Evolutionary conservation across 1,139 yeast genomes (phyloP), one percentile per base, ranked within the genome.

Genomic region (Pichia kudriavzevii): DNA sequence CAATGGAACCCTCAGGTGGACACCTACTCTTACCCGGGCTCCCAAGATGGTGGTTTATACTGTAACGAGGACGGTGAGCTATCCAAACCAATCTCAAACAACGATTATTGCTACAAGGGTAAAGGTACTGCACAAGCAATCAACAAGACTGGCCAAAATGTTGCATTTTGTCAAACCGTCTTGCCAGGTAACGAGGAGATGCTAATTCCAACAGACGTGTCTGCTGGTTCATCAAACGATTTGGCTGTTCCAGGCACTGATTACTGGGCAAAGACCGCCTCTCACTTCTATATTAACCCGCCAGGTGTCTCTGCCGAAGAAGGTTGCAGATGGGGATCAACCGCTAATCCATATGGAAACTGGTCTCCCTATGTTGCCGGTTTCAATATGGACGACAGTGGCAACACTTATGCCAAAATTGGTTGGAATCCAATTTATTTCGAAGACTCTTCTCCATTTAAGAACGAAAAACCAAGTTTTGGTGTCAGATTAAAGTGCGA

Each of bases 311-410:
- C 84, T 25, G 69, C 77, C 22, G 64, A 64, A 13, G 88, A 83
- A 32, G 95, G 80, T 22, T 85, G 95, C 60, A 72, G 73, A 42
- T 85, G 95, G 95, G 95, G 95, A 2, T 57, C 79, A 20, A 66
- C 66, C 19, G 62, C 66, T 39, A 65, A 79, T 44, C 78, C 91
- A 15, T 64, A 66, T 46, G 95, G 95, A 41, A 84, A 85, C 69
- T 85, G 95, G 95, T 63, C 94, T 18, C 95, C 95, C 18, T 85
- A 82, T 50, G 94, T 85, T 42, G 94, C 93, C 13, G 95, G 95
- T 45, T 85, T 88, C 47, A 84, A 84, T 63, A 73, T 72, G 62
- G 94, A 82, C 56, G 58, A 58, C 39, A 58, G 54, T 38, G 81
- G 84, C 21, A 72, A 74, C 56, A 83, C 95, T 3, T 84, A 49